Evolutionary conservation across 2,329 filamentous ascomycete species (phyloP).

Genomic region (Cladorrhinum sp.): DNA sequence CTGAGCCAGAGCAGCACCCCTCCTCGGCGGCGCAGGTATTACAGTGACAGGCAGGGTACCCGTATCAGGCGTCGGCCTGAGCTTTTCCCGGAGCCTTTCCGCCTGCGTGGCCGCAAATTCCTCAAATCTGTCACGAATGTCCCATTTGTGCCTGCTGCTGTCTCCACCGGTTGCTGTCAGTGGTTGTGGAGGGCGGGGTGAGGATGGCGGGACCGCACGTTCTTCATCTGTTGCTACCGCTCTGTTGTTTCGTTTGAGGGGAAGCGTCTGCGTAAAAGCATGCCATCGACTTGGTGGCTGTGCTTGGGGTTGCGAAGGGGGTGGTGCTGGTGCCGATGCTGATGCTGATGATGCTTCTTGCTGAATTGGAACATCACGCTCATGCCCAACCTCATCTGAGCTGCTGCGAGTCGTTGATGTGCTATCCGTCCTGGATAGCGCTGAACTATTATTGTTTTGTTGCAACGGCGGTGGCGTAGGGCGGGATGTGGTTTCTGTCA

Average conservation of each 20-base stretch:
- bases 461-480: constrained; percentile 39
- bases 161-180: constrained; percentile 13
- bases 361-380: constrained; percentile 6
- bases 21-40: constrained; percentile 60
- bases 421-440: constrained; percentile 37
- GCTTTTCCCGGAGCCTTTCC: constrained; percentile 56
- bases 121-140: constrained; percentile 55
- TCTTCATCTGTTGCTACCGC: constrained; percentile 18
- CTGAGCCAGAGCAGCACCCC: constrained; percentile 54
- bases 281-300: constrained; percentile 29
- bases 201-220: constrained; percentile 7
- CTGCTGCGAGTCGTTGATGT: constrained; percentile 26
- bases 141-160: constrained; percentile 44
- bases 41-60: constrained; percentile 57
- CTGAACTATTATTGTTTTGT: constrained; percentile 17
- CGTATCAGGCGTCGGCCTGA: constrained; percentile 52
- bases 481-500: constrained; percentile 50
- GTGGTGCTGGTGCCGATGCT: constrained; percentile 6
- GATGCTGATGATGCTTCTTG: constrained; percentile 22
- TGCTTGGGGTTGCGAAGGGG: neutral
- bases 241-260: constrained; percentile 27
- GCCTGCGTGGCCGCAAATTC: constrained; percentile 61
- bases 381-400: constrained; percentile 14
- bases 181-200: neutral
- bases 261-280: constrained; percentile 32